Percentiles rank a stretch among this genome's conserved stretches.
These are phyloP conservation scores for Bruguiera gymnorhiza DNA, from an alignment of 345 rosid species.

Conservation along the genomic window DNA sequence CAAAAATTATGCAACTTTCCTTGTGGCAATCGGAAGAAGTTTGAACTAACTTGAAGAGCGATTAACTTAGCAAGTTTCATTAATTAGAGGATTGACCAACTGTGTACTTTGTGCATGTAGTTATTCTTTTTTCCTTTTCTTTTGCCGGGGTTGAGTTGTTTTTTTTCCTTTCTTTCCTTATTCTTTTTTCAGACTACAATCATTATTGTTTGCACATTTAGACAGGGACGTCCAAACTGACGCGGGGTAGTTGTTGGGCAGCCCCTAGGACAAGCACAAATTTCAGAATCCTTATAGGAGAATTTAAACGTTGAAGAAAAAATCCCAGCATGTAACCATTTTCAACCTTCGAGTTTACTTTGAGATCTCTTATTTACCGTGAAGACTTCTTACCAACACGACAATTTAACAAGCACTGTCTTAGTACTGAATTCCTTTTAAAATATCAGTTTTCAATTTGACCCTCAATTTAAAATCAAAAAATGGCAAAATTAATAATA, in stretches of 20 bases:
- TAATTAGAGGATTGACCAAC: not conserved
- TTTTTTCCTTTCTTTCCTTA: not conserved
- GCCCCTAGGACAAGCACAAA: conserved; percentile 9
- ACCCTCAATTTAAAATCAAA: too few relatives aligned
- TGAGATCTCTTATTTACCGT: too few relatives aligned
- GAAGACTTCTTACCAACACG: too few relatives aligned
- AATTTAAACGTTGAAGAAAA: too few relatives aligned
- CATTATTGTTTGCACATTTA: not conserved
- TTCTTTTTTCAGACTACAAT: not conserved
- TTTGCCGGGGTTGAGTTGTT: conserved; percentile 19
- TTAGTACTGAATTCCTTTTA: too few relatives aligned
- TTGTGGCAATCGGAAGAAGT: conserved; percentile 4
- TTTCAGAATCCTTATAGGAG: not conserved
- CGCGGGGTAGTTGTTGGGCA: conserved; percentile 40
- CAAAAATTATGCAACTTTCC: conserved; percentile 13
- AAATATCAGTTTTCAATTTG: too few relatives aligned
- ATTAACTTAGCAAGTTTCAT: conserved; percentile 7
- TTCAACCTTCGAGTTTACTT: too few relatives aligned
- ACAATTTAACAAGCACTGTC: too few relatives aligned
- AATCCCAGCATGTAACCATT: too few relatives aligned
- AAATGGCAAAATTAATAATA: too few relatives aligned
- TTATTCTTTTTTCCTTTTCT: not conserved
- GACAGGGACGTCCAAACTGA: conserved; percentile 32
- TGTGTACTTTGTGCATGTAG: not conserved
- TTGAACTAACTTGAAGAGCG: conserved; percentile 20